Percentiles rank a stretch among this genome's conserved stretches.
These are phyloP conservation scores for Apiotrichum akiyoshidainum DNA, from an alignment of 1,284 basidiomycete genomes.

Conservation along the genomic window DNA sequence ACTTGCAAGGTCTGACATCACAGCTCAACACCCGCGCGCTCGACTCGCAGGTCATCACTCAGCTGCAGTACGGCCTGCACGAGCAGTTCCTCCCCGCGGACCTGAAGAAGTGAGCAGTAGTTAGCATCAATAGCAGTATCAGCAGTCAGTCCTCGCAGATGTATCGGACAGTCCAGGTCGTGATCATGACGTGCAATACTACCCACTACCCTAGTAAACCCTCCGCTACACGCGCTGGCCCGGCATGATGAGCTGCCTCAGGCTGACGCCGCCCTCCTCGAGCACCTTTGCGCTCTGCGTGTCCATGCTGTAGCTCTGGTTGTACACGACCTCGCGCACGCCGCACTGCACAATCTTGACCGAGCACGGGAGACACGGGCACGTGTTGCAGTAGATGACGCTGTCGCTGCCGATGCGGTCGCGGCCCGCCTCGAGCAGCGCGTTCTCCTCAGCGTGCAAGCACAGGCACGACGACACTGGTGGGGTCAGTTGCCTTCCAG, in stretches of 20 bases:
- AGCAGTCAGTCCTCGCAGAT: neutral
- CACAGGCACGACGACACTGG: constrained; percentile 79
- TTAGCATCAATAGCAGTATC: too few species aligned
- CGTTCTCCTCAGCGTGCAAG: constrained; percentile 98
- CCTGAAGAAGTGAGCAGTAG: constrained; percentile 8
- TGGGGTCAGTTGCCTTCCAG: neutral
- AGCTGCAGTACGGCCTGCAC: constrained; percentile 26
- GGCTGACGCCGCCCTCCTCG: constrained; percentile 69
- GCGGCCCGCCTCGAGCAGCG: constrained; percentile 84
- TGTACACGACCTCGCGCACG: constrained; percentile 90
- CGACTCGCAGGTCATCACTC: constrained; percentile 27
- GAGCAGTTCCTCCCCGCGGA: constrained; percentile 15
- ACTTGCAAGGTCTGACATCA: too few species aligned
- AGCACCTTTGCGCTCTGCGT: constrained; percentile 74
- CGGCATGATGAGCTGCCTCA: constrained; percentile 60
- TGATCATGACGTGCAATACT: neutral
- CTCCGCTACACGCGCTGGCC: constrained; percentile 3
- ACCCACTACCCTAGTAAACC: neutral
- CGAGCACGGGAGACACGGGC: constrained; percentile 91
- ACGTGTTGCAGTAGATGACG: constrained; percentile 83
- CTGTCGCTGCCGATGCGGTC: constrained; percentile 78
- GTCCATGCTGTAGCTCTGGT: constrained; percentile 93
- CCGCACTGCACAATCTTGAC: constrained; percentile 93
- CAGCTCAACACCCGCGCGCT: constrained; percentile 40
- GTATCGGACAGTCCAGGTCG: too few species aligned